Percentiles rank a stretch among this genome's conserved stretches.
Conservation (phyloP, 129 eudicot genomes). For the Ambrosia trifida region DNA sequence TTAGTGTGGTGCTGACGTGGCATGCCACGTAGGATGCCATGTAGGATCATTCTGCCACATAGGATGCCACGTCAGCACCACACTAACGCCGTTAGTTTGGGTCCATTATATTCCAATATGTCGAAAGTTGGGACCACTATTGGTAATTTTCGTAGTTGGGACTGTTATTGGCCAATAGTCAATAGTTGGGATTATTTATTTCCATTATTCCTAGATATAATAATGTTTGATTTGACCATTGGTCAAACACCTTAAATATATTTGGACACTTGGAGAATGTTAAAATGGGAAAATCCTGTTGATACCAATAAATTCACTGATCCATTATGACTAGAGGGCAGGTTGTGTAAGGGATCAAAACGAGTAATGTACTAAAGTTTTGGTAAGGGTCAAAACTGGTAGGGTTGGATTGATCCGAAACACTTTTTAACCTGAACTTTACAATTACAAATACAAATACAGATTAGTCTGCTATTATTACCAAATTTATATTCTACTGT, state of each 20-base stretch:
- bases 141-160: no score
- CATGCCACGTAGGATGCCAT: no score
- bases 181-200: no score
- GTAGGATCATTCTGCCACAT: no score
- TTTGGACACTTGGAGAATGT: neutral
- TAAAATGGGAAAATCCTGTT: neutral
- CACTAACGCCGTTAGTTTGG: no score
- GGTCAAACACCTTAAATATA: neutral
- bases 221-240: no score
- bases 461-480: neutral
- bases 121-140: no score
- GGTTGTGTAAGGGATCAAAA: neutral
- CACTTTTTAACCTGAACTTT: neutral
- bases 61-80: no score
- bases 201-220: no score
- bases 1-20: no score
- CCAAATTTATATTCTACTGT: neutral
- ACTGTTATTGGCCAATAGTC: no score
- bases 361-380: neutral
- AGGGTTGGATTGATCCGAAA: neutral
- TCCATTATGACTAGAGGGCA: neutral
- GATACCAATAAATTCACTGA: slow-evolving; percentile 1
- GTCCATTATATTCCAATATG: no score
- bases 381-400: neutral
- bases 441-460: neutral